These are phyloP conservation scores for Xylaria longipes DNA, from an alignment of 495 filamentous ascomycete species.

Conservation along the genomic window DNA sequence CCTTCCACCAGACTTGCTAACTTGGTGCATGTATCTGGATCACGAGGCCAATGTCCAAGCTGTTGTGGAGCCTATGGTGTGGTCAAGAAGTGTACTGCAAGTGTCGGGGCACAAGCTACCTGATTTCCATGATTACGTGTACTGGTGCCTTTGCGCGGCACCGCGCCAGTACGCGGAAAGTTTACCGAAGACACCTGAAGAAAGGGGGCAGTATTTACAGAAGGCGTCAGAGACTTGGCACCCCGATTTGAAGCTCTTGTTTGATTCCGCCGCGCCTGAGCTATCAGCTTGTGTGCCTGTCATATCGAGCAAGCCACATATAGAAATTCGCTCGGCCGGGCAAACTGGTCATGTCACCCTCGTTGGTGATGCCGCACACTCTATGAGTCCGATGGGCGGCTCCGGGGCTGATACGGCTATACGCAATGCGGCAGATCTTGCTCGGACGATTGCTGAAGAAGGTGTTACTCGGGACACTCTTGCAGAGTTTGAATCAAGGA, in stretches of 20 bases:
- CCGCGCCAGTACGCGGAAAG: constrained; percentile 24
- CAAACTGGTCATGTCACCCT: constrained; percentile 34
- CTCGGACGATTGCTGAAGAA: constrained; percentile 32
- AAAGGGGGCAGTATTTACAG: constrained; percentile 30
- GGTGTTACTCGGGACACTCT: constrained; percentile 29
- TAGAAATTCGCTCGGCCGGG: constrained; percentile 32
- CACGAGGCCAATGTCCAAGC: constrained; percentile 42
- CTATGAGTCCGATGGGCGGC: constrained; percentile 40
- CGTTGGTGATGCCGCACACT: constrained; percentile 38
- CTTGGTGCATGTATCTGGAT: constrained; percentile 42
- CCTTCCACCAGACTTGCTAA: constrained; percentile 33
- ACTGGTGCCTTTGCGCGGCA: constrained; percentile 32
- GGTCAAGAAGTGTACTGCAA: constrained; percentile 44
- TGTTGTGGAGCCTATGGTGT: constrained; percentile 42
- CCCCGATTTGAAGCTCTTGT: constrained; percentile 42
- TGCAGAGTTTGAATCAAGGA: constrained; percentile 37
- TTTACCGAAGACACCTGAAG: constrained; percentile 36
- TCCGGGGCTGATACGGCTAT: constrained; percentile 40
- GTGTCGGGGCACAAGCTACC: constrained; percentile 32
- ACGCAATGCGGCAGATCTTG: constrained; percentile 37
- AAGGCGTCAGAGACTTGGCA: constrained; percentile 36
- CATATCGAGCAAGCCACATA: constrained; percentile 48
- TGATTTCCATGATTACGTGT: constrained; percentile 34
- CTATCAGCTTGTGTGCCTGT: constrained; percentile 44
- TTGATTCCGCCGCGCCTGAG: constrained; percentile 44